phyloP scores from a whole-genome alignment of 768 basidiomycete genomes.

The Amanita jacksonii region DNA sequence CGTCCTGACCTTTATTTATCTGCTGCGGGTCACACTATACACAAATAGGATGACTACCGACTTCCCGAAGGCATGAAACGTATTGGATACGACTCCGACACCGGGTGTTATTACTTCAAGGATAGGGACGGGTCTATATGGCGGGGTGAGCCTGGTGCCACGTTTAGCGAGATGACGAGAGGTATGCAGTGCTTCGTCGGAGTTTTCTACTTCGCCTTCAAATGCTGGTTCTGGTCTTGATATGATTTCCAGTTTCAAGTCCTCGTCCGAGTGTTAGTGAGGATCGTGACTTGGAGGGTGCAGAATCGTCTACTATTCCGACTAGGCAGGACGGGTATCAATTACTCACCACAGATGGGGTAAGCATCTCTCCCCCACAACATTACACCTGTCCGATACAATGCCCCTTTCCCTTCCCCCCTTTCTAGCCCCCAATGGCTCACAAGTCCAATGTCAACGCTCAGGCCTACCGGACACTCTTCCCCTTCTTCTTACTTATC shows the following conservation, averaged over 20 bases:
- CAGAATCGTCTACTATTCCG: slow-evolving; percentile 21
- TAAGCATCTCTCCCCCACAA: too few relatives aligned
- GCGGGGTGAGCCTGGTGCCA: slow-evolving; percentile 49
- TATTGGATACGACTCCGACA: slow-evolving; percentile 71
- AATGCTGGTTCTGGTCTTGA: neutral
- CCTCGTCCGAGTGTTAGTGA: slow-evolving; percentile 16
- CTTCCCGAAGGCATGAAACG: slow-evolving; percentile 53
- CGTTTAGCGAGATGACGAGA: slow-evolving; percentile 48
- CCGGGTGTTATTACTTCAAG: slow-evolving; percentile 54
- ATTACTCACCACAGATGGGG: slow-evolving; percentile 41
- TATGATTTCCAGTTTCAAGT: slow-evolving; percentile 17
- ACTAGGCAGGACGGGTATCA: slow-evolving; percentile 46
- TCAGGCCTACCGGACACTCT: slow-evolving; percentile 49
- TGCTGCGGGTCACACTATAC: too few relatives aligned
- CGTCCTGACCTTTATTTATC: too few relatives aligned
- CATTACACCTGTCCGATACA: too few relatives aligned
- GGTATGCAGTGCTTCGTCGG: slow-evolving; percentile 21
- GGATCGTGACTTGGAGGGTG: slow-evolving; percentile 45
- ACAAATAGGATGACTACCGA: slow-evolving; percentile 46
- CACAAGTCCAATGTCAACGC: slow-evolving; percentile 24
- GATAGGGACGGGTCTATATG: slow-evolving; percentile 47
- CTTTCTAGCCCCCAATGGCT: slow-evolving; percentile 19
- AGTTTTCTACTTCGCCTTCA: neutral
- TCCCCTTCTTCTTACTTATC: slow-evolving; percentile 66
- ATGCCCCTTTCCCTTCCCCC: neutral